Base-by-base conservation (phyloP, 2,329 filamentous ascomycete species). In the Pseudocercospora fuligena region DNA sequence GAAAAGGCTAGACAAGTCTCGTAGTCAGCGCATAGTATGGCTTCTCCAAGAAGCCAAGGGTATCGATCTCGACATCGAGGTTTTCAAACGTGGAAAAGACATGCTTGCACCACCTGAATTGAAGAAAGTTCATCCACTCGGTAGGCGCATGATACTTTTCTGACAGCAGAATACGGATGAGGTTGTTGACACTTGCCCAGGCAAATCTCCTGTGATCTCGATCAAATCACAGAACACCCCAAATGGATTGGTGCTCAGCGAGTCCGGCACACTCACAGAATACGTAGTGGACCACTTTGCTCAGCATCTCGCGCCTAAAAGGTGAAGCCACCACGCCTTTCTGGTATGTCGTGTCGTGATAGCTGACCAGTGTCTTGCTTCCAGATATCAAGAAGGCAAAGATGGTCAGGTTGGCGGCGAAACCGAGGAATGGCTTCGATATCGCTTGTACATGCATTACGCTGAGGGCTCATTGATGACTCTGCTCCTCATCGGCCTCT, bases 401-500 rank as follows among this genome's bases (percentile, higher is more conserved):
- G 85, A 89, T 57, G 85, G 83, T 3, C 76, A 84, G 31, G 76
- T 88, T 14, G 85, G 86, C 6, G 85, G 80, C 3, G 88, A 90
- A 78, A 87, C 82, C 0, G 87, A 89, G 72, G 80, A 82, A 67
- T 90, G 86, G 85, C 75, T 88, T 74, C 81, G 87, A 49, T 88
- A 88, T 74, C 82, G 84, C 75, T 92, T 92, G 76, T 88, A 88
- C 71, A 87, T 97, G 84, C 91, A 97, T 77, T 97, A 94, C 78
- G 85, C 88, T 5, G 94, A 97, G 80, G 94, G 94, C 11, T 92
- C 87, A 67, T 80, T 97, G 68, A 95, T 96, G 90, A 86, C 88
- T 0, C 82, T 88, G 57, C 78, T 95, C 69, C 79, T 94, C 0
- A 79, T 92, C 68, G 81, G 84, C 14, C 76, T 95, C 16, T 80